A percentile compares a stretch with the other conserved stretches of the same genome.
Conservation (phyloP, 2,329 filamentous ascomycete genomes). For the Apiospora aurea region DNA sequence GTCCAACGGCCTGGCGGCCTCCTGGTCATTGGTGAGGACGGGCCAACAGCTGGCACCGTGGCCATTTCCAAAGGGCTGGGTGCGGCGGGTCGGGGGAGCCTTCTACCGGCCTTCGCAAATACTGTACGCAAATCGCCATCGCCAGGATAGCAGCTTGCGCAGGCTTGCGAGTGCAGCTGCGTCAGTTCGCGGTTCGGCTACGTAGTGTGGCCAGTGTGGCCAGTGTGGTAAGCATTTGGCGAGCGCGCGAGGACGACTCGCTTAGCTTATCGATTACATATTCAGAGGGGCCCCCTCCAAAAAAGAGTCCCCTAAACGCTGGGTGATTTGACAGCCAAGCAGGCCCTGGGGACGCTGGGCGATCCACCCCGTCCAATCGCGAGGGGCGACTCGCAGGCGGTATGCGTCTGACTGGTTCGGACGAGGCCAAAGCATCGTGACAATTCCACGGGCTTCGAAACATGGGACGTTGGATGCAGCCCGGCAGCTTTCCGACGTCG, state of each 20-base stretch:
- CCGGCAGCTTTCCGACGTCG: constrained; percentile 13
- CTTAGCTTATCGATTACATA: constrained; percentile 15
- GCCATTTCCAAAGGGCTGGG: neutral
- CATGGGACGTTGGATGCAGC: constrained; percentile 14
- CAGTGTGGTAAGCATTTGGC: neutral
- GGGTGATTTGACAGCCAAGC: neutral
- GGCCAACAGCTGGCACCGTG: constrained; percentile 15
- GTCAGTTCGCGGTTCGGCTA: neutral
- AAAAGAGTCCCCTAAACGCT: neutral
- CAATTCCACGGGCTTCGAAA: constrained; percentile 16
- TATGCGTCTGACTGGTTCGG: constrained; percentile 13
- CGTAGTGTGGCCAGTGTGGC: neutral
- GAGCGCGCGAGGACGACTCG: neutral
- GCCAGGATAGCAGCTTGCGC: neutral
- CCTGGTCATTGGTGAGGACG: neutral
- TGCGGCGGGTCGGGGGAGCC: neutral
- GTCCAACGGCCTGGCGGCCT: constrained; percentile 19
- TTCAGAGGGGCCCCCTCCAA: neutral
- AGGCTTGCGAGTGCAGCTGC: neutral
- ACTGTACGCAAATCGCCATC: neutral
- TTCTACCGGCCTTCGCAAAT: neutral
- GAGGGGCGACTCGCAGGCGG: neutral
- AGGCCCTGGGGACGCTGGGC: neutral
- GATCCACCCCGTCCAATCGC: constrained; percentile 4
- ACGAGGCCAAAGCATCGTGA: neutral